Percentiles rank a stretch among this genome's conserved stretches.
phyloP scores from a whole-genome alignment of 805 yeast species.

The Suhomyces sp. region DNA sequence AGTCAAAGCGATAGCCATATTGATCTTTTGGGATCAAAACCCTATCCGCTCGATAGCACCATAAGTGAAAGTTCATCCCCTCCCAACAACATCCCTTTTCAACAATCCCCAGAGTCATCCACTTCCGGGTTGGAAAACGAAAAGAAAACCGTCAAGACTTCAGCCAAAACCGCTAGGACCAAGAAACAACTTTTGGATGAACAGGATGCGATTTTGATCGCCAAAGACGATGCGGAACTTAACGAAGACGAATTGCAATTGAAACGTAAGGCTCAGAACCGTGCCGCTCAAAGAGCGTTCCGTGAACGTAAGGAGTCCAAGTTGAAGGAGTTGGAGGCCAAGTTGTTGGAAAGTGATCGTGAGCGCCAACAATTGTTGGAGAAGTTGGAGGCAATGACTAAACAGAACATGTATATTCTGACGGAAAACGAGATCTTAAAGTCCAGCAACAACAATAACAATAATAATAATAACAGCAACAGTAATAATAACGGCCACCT shows the following conservation, averaged over 20 bases:
- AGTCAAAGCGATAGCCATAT: too few species aligned
- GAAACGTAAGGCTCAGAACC: slow-evolving; percentile 72
- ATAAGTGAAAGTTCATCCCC: slow-evolving; percentile 8
- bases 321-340: slow-evolving; percentile 63
- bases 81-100: not conserved
- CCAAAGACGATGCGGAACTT: slow-evolving; percentile 38
- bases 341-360: slow-evolving; percentile 56
- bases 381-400: slow-evolving; percentile 51
- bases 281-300: slow-evolving; percentile 88
- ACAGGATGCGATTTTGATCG: slow-evolving; percentile 35
- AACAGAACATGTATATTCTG: slow-evolving; percentile 54
- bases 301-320: slow-evolving; percentile 77
- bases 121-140: not conserved
- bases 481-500: too few species aligned
- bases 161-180: slow-evolving; percentile 12
- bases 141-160: slow-evolving; percentile 1
- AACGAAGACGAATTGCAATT: slow-evolving; percentile 45
- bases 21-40: too few species aligned
- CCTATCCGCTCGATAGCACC: not conserved
- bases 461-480: too few species aligned
- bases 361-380: slow-evolving; percentile 47
- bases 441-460: slow-evolving; percentile 21
- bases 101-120: slow-evolving; percentile 6
- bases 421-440: slow-evolving; percentile 62
- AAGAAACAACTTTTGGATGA: slow-evolving; percentile 33